These are phyloP conservation scores for Talaromyces funiculosus DNA, from an alignment of 2,329 filamentous ascomycete genomes.

Conservation along the genomic window DNA sequence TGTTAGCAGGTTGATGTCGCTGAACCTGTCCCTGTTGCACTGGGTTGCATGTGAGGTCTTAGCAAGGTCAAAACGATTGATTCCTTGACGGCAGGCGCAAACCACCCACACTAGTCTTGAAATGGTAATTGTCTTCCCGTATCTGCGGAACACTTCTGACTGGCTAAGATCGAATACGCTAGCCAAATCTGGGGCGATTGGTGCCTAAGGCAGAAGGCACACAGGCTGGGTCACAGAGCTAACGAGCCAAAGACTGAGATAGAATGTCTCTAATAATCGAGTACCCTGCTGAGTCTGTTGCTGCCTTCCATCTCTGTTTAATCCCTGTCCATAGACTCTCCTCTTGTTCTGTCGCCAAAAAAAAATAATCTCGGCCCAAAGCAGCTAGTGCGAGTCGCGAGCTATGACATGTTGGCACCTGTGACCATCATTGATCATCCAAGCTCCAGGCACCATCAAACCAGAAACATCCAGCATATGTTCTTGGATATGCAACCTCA, in stretches of 20 bases:
- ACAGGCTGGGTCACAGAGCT: neutral
- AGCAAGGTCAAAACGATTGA: neutral
- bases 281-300: neutral
- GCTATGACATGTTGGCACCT: neutral
- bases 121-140: neutral
- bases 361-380: neutral
- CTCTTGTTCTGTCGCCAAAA: neutral
- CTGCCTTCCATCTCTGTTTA: neutral
- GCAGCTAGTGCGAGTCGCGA: neutral
- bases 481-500: neutral
- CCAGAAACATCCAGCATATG: neutral
- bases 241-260: neutral
- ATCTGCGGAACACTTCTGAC: neutral
- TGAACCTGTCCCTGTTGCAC: neutral
- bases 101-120: neutral
- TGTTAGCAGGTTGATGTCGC: neutral
- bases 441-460: neutral
- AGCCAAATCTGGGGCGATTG: neutral
- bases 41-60: neutral
- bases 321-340: neutral
- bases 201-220: neutral
- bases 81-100: slow-evolving; percentile 5
- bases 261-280: neutral
- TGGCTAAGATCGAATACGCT: neutral
- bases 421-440: neutral